Conservation (phyloP, 2,329 filamentous ascomycete species). For the Zymoseptoria passerinii region DNA sequence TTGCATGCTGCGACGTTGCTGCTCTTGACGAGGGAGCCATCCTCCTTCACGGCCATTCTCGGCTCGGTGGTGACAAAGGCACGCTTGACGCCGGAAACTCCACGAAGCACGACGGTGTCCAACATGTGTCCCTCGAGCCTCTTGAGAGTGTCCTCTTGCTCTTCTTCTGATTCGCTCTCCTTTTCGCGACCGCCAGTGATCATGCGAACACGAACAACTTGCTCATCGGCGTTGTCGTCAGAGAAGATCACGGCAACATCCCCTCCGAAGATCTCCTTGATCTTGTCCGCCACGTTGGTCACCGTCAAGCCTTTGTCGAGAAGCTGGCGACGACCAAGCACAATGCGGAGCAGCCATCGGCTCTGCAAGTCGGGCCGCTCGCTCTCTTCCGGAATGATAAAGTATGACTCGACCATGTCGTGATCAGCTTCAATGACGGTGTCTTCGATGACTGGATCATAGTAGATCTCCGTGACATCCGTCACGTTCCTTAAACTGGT, state of each 20-base stretch:
- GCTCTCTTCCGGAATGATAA: slow-evolving; percentile 82
- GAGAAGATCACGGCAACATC: slow-evolving; percentile 92
- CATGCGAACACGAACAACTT: slow-evolving; percentile 78
- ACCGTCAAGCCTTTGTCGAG: slow-evolving; percentile 90
- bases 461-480: slow-evolving; percentile 90
- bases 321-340: slow-evolving; percentile 86
- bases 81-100: slow-evolving; percentile 78
- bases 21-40: slow-evolving; percentile 65
- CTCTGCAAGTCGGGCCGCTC: slow-evolving; percentile 59
- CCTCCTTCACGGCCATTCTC: slow-evolving; percentile 55
- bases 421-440: slow-evolving; percentile 81
- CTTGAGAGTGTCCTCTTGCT: slow-evolving; percentile 91
- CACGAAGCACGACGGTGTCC: slow-evolving; percentile 82
- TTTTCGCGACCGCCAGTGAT: slow-evolving; percentile 48
- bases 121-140: slow-evolving; percentile 84
- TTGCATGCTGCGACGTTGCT: slow-evolving; percentile 69
- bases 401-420: slow-evolving; percentile 96
- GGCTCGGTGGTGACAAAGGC: slow-evolving; percentile 85
- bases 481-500: slow-evolving; percentile 89
- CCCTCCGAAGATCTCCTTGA: slow-evolving; percentile 78
- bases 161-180: slow-evolving; percentile 52
- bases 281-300: slow-evolving; percentile 78
- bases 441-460: slow-evolving; percentile 79
- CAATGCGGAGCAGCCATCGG: slow-evolving; percentile 89
- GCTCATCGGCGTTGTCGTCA: slow-evolving; percentile 94